phyloP scores from a whole-genome alignment of 2,329 filamentous ascomycete species.

The Fusarium agapanthi region DNA sequence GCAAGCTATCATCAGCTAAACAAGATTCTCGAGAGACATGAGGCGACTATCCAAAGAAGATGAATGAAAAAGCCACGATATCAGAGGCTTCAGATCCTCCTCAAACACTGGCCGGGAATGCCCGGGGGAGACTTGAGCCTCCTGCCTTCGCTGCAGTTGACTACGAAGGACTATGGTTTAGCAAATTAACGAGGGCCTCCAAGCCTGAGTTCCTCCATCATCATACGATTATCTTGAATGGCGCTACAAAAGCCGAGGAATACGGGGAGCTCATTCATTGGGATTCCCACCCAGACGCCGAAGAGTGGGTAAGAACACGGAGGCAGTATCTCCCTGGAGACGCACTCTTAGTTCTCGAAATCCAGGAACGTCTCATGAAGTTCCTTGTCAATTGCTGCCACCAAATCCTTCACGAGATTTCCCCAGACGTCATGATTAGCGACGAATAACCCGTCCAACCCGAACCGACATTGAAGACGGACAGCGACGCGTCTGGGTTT shows the following conservation, averaged over 20 bases:
- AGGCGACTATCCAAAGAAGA: slow-evolving; percentile 59
- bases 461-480: slow-evolving; percentile 47
- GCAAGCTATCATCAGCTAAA: not conserved
- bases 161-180: slow-evolving; percentile 45
- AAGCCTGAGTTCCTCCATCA: slow-evolving; percentile 42
- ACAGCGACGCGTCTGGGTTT: slow-evolving; percentile 45
- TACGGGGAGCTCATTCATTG: slow-evolving; percentile 51
- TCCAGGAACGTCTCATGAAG: slow-evolving; percentile 55
- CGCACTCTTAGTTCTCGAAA: slow-evolving; percentile 60
- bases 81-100: slow-evolving; percentile 57
- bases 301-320: slow-evolving; percentile 46
- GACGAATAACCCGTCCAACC: slow-evolving; percentile 46
- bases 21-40: slow-evolving; percentile 58
- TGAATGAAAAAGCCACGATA: slow-evolving; percentile 62
- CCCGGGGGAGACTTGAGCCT: slow-evolving; percentile 58
- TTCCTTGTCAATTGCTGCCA: slow-evolving; percentile 61
- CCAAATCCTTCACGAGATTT: slow-evolving; percentile 61
- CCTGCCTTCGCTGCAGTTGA: slow-evolving; percentile 59
- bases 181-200: slow-evolving; percentile 37
- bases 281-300: slow-evolving; percentile 49
- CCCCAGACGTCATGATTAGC: slow-evolving; percentile 40
- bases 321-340: slow-evolving; percentile 54
- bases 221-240: slow-evolving; percentile 49
- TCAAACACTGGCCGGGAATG: slow-evolving; percentile 59
- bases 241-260: slow-evolving; percentile 33